Conservation (phyloP, 805 yeast genomes). For the Nakazawaea anatomiae region DNA sequence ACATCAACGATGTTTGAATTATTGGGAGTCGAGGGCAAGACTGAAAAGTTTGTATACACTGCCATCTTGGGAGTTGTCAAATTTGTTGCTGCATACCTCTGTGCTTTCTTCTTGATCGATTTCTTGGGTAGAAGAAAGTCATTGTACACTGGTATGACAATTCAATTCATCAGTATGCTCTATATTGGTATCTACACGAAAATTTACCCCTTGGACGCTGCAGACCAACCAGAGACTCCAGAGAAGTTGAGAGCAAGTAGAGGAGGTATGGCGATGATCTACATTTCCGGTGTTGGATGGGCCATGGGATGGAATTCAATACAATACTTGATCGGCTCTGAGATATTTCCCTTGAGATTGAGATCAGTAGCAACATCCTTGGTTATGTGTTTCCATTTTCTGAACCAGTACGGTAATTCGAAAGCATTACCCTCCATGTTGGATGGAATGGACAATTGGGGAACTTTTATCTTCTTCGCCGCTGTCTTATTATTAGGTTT, state of each 20-base stretch:
- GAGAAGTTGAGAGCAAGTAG: constrained; percentile 44
- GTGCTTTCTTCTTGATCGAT: constrained; percentile 51
- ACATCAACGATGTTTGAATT: constrained; percentile 46
- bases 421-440: constrained; percentile 47
- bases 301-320: constrained; percentile 53
- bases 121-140: constrained; percentile 45
- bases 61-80: constrained; percentile 51
- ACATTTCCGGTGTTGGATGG: constrained; percentile 51
- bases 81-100: constrained; percentile 38
- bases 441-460: constrained; percentile 35
- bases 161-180: constrained; percentile 37
- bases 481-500: constrained; percentile 36
- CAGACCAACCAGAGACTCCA: constrained; percentile 25
- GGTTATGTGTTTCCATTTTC: constrained; percentile 51
- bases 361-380: constrained; percentile 22
- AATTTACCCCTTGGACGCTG: constrained; percentile 32
- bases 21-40: constrained; percentile 35
- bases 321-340: constrained; percentile 41
- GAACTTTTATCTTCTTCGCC: constrained; percentile 47
- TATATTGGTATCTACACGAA: constrained; percentile 42
- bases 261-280: constrained; percentile 47
- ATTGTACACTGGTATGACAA: constrained; percentile 38
- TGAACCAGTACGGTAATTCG: constrained; percentile 42
- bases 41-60: constrained; percentile 38
- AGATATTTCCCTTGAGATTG: constrained; percentile 43